These are phyloP conservation scores for Rhizopus arrhizus DNA, from an alignment of 371 early-diverging fungal genomes.

Conservation along the genomic window DNA sequence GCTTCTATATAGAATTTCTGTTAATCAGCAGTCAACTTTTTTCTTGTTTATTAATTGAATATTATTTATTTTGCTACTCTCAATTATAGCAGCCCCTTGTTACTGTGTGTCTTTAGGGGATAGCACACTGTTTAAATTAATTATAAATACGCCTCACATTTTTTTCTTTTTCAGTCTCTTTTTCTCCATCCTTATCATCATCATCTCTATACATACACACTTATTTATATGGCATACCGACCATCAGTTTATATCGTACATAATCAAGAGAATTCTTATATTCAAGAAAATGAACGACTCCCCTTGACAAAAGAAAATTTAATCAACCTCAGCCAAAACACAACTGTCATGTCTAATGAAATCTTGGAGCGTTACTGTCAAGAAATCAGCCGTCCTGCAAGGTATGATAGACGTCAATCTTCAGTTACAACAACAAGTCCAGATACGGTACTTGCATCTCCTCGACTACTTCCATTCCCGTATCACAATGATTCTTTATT, in stretches of 20 bases:
- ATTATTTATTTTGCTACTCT: too few species aligned
- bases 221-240: not conserved
- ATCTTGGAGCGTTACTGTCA: constrained; percentile 19
- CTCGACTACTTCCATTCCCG: constrained; percentile 40
- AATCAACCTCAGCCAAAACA: constrained; percentile 1
- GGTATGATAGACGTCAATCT: constrained; percentile 3
- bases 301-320: constrained; percentile 27
- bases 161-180: not conserved
- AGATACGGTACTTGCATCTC: constrained; percentile 31
- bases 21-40: too few species aligned
- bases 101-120: not conserved
- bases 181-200: not conserved
- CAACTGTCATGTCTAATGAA: not conserved
- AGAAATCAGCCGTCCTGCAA: not conserved
- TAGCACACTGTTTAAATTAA: not conserved
- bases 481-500: constrained; percentile 50
- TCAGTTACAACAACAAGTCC: constrained; percentile 7
- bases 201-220: not conserved
- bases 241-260: not conserved
- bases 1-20: too few species aligned
- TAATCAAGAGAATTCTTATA: not conserved
- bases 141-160: not conserved
- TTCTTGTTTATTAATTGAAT: too few species aligned
- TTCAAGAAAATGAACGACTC: not conserved
- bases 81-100: not conserved